Conservation (phyloP, 2,329 filamentous ascomycete species). For the Phoma sp. region DNA sequence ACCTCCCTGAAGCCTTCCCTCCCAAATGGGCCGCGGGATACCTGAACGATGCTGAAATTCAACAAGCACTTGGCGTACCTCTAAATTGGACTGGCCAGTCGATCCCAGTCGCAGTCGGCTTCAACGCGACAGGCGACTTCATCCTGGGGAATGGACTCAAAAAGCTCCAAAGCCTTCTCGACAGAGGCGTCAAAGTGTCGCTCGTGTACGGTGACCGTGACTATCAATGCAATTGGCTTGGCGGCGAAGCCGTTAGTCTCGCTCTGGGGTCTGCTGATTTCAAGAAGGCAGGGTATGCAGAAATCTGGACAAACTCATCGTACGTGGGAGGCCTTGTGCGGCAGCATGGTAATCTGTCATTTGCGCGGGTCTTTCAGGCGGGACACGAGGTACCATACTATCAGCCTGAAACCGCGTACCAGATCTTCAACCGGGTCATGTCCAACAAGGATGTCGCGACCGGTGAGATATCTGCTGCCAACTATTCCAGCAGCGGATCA, state of each 20-base stretch:
- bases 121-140: constrained; percentile 6
- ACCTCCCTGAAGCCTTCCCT: constrained; percentile 6
- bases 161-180: constrained; percentile 52
- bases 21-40: constrained; percentile 25
- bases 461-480: constrained; percentile 35
- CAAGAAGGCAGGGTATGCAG: constrained; percentile 33
- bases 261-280: constrained; percentile 43
- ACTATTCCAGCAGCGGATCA: constrained; percentile 10
- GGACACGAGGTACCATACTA: constrained; percentile 52
- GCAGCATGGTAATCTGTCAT: constrained; percentile 48
- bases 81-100: constrained; percentile 53
- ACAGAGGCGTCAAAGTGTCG: constrained; percentile 41
- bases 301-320: constrained; percentile 41
- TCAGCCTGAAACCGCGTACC: constrained; percentile 57
- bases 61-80: constrained; percentile 64
- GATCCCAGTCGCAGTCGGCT: not conserved
- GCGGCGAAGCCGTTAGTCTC: constrained; percentile 47
- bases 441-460: constrained; percentile 54
- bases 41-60: constrained; percentile 60
- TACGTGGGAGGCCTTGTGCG: constrained; percentile 53
- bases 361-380: constrained; percentile 48
- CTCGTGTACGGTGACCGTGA: constrained; percentile 40
- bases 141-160: constrained; percentile 1
- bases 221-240: constrained; percentile 61
- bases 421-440: constrained; percentile 58